phyloP scores from a whole-genome alignment of 148 eudicot genomes.

The Beta vulgaris region DNA sequence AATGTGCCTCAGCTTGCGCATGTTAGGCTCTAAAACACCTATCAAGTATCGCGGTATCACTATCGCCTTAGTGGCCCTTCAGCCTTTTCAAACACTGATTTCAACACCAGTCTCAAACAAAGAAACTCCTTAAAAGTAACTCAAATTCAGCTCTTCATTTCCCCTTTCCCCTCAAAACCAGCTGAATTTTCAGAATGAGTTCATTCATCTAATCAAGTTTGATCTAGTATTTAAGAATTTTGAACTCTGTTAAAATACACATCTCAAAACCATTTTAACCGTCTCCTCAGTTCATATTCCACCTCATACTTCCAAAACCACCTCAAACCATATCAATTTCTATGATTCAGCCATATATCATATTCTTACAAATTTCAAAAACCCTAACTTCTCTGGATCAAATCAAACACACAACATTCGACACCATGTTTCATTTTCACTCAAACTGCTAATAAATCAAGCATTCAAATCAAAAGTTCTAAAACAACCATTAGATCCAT shows the following conservation, averaged over 20 bases:
- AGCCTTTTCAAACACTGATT: too few relatives aligned
- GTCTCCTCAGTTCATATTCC: background rate
- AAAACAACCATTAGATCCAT: background rate
- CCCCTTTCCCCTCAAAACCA: background rate
- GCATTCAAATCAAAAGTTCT: background rate
- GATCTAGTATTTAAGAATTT: background rate
- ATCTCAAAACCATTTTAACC: background rate
- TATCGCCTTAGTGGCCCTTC: too few relatives aligned
- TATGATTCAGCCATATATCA: background rate
- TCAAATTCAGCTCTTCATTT: background rate
- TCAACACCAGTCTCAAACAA: background rate
- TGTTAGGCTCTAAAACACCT: too few relatives aligned
- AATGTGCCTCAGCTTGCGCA: too few relatives aligned
- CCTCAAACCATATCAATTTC: background rate
- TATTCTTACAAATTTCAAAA: background rate
- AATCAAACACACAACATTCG: background rate
- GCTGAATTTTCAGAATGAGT: background rate
- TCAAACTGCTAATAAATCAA: background rate
- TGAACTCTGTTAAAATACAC: background rate
- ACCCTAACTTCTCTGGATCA: background rate
- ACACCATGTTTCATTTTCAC: background rate
- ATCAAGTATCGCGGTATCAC: too few relatives aligned
- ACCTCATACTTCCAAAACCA: background rate
- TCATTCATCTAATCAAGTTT: background rate
- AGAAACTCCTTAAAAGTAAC: background rate